phyloP scores from a whole-genome alignment of 805 yeast species.

The Pichia thaimueangensis region DNA sequence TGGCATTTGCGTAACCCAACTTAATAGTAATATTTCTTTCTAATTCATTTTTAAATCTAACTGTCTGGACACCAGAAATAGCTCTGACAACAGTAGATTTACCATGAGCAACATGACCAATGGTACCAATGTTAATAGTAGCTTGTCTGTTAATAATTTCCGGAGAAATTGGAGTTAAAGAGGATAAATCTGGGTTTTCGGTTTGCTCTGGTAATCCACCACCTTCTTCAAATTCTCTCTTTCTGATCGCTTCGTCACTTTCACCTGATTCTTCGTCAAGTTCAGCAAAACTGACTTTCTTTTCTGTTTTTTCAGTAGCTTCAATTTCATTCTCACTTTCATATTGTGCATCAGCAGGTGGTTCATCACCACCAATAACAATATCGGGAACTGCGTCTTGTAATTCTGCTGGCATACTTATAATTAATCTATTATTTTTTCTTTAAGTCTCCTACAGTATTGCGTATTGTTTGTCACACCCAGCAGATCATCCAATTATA shows the following conservation, averaged over 20 bases:
- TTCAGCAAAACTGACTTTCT: constrained; percentile 78
- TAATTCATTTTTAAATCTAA: constrained; percentile 96
- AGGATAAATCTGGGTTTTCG: constrained; percentile 72
- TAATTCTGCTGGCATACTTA: constrained; percentile 64
- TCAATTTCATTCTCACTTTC: constrained; percentile 30
- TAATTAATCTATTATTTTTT: constrained; percentile 5
- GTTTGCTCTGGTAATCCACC: constrained; percentile 99
- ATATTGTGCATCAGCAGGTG: constrained; percentile 28
- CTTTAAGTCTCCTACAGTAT: too few species aligned
- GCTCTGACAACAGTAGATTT: constrained; percentile 98
- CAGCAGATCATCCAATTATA: too few species aligned
- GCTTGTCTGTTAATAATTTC: constrained; percentile 99
- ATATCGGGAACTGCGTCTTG: constrained; percentile 83
- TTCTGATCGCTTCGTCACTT: constrained; percentile 66
- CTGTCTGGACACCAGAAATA: constrained; percentile 98
- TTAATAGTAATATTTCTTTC: constrained; percentile 99
- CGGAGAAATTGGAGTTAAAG: constrained; percentile 81
- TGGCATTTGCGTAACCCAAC: constrained; percentile 98
- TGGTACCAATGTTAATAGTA: constrained; percentile 97
- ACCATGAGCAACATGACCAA: constrained; percentile 99
- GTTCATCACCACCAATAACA: constrained; percentile 54
- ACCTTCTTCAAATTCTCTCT: constrained; percentile 90
- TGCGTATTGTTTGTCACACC: too few species aligned
- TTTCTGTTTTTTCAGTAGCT: constrained; percentile 42
- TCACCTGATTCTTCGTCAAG: constrained; percentile 54